Conservation (phyloP, 2,329 filamentous ascomycete genomes). For the Verruconis gallopava region DNA sequence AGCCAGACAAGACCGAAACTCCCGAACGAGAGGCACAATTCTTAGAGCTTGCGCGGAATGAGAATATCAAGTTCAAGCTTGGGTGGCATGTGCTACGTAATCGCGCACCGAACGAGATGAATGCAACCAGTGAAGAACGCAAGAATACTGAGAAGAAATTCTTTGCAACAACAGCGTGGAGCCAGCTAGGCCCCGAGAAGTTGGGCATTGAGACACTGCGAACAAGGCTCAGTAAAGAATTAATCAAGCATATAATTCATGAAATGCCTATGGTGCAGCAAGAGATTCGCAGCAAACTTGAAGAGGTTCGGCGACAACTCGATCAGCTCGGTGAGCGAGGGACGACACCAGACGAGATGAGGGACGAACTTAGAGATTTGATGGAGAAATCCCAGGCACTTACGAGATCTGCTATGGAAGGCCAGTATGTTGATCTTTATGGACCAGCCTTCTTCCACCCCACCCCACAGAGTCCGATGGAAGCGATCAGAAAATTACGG, state of each 20-base stretch:
- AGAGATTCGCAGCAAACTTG: slow-evolving; percentile 7
- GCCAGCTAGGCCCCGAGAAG: slow-evolving; percentile 2
- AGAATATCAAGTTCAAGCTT: slow-evolving; percentile 19
- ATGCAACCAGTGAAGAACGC: slow-evolving; percentile 15
- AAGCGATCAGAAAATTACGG: slow-evolving; percentile 7
- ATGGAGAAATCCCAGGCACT: slow-evolving; percentile 7
- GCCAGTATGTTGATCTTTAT: slow-evolving; percentile 9
- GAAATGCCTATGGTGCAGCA: slow-evolving; percentile 9
- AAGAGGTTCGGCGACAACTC: slow-evolving; percentile 2
- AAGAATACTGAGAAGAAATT: slow-evolving; percentile 16
- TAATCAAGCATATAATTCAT: slow-evolving; percentile 8
- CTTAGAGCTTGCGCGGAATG: slow-evolving; percentile 21
- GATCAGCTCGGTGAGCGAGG: slow-evolving; percentile 8
- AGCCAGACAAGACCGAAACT: slow-evolving; percentile 24
- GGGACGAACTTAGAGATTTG: slow-evolving; percentile 7
- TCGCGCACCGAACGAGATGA: slow-evolving; percentile 15
- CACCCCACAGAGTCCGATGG: background rate
- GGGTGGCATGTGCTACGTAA: slow-evolving; percentile 29
- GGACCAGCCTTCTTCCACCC: slow-evolving; percentile 9
- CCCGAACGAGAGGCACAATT: slow-evolving; percentile 14
- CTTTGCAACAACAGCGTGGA: slow-evolving; percentile 7
- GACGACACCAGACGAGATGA: slow-evolving; percentile 7
- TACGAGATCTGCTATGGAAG: slow-evolving; percentile 9
- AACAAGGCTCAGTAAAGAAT: slow-evolving; percentile 8
- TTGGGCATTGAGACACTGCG: slow-evolving; percentile 10